Percentiles rank a stretch among this genome's conserved stretches.
These are phyloP conservation scores for Monascus purpureus DNA, from an alignment of 495 filamentous ascomycete genomes.

Conservation along the genomic window DNA sequence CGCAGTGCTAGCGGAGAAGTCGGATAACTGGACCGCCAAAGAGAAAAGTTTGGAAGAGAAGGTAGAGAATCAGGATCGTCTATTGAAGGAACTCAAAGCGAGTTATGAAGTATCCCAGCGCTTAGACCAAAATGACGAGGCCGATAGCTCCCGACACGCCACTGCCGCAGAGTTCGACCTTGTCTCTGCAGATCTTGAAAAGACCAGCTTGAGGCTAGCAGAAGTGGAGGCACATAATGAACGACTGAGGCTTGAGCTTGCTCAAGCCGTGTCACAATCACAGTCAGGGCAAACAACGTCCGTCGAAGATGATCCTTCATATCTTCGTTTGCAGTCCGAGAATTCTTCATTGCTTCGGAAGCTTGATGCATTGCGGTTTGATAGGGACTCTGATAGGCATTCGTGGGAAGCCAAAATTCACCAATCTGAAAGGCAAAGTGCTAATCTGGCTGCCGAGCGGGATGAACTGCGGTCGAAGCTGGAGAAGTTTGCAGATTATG, in stretches of 20 bases:
- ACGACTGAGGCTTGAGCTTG: conserved; percentile 78
- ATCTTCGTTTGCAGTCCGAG: conserved; percentile 75
- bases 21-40: conserved; percentile 91
- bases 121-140: conserved; percentile 57
- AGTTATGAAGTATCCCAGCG: conserved; percentile 94
- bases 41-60: conserved; percentile 88
- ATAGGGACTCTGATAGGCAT: conserved; percentile 65
- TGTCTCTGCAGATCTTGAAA: conserved; percentile 78
- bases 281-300: conserved; percentile 39
- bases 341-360: conserved; percentile 82
- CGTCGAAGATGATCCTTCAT: conserved; percentile 77
- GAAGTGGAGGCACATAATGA: conserved; percentile 94
- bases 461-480: conserved; percentile 66
- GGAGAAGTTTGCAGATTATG: conserved; percentile 85
- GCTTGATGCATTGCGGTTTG: conserved; percentile 65
- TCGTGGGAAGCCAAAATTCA: conserved; percentile 55
- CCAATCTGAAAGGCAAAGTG: conserved; percentile 26
- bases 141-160: conserved; percentile 41
- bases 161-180: conserved; percentile 87
- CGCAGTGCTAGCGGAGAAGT: conserved; percentile 85
- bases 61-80: conserved; percentile 80
- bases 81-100: conserved; percentile 89
- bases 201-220: conserved; percentile 71
- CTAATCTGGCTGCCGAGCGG: conserved; percentile 52
- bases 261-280: conserved; percentile 67